phyloP scores from a whole-genome alignment of 768 basidiomycete species.

The Panaeolus papilionaceus region DNA sequence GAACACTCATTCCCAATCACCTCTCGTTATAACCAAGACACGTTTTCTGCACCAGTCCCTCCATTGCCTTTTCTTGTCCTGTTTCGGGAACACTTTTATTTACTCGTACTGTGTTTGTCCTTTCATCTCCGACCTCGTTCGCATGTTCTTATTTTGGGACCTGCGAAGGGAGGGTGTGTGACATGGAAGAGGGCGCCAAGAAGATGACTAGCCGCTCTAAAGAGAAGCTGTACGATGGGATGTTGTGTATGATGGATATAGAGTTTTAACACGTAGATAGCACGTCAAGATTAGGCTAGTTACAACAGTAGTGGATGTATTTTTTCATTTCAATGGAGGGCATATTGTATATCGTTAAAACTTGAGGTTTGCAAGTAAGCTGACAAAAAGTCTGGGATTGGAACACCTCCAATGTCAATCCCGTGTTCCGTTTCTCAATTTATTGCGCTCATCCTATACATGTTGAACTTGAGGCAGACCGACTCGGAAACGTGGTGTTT shows the following conservation, averaged over 20 bases:
- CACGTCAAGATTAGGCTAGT: constrained; percentile 15
- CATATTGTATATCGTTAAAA: not conserved
- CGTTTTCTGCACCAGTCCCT: constrained; percentile 26
- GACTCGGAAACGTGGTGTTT: not conserved
- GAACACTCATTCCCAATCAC: not conserved
- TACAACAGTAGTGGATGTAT: constrained; percentile 17
- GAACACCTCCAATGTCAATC: not conserved
- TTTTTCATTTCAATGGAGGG: constrained; percentile 9
- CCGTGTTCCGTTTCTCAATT: not conserved
- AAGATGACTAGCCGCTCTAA: constrained; percentile 24
- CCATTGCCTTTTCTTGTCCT: constrained; percentile 18
- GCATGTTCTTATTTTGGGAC: constrained; percentile 28
- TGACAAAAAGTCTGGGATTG: not conserved
- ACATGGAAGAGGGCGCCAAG: constrained; percentile 77
- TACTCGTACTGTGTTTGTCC: constrained; percentile 60
- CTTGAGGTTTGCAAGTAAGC: not conserved
- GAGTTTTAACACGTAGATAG: constrained; percentile 8
- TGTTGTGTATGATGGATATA: constrained; percentile 5
- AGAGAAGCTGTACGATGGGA: not conserved
- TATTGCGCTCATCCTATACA: no score
- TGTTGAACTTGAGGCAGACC: no score
- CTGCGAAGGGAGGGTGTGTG: constrained; percentile 57
- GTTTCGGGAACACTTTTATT: constrained; percentile 12
- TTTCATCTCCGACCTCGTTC: constrained; percentile 66
- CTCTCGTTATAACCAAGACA: constrained; percentile 16